phyloP scores from a whole-genome alignment of 2,329 filamentous ascomycete species.

The Sordariomycetes sp. region DNA sequence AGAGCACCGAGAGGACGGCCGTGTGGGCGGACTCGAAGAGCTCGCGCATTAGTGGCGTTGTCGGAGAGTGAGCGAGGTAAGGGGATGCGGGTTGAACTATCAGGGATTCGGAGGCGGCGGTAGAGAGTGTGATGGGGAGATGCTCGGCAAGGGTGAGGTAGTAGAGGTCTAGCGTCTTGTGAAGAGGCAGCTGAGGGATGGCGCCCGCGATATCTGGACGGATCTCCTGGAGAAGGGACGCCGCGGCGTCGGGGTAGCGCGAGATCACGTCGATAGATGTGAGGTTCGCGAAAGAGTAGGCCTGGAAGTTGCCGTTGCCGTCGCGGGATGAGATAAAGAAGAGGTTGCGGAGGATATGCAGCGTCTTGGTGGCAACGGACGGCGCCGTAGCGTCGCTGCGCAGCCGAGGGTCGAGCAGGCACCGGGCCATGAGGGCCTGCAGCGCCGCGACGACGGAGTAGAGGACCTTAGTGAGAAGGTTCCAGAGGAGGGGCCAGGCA shows the following conservation, averaged over 20 bases:
- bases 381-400: conserved; percentile 38
- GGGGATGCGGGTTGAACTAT: conserved; percentile 64
- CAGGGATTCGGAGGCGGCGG: conserved; percentile 58
- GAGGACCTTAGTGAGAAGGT: conserved; percentile 61
- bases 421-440: conserved; percentile 61
- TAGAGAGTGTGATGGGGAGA: conserved; percentile 59
- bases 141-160: conserved; percentile 84
- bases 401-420: conserved; percentile 36
- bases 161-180: conserved; percentile 71
- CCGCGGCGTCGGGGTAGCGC: conserved; percentile 54
- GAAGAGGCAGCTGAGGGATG: conserved; percentile 36
- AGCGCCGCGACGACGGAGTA: conserved; percentile 67
- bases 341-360: conserved; percentile 65
- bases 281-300: conserved; percentile 75
- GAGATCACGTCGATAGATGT: conserved; percentile 73
- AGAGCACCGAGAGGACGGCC: conserved; percentile 68
- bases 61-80: conserved; percentile 47
- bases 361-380: conserved; percentile 55
- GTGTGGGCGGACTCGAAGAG: conserved; percentile 87
- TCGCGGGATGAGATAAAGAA: conserved; percentile 73
- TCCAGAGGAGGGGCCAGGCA: conserved; percentile 65
- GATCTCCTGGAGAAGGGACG: conserved; percentile 56
- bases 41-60: conserved; percentile 35
- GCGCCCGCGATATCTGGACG: conserved; percentile 32
- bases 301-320: conserved; percentile 65